phyloP scores from a whole-genome alignment of 2,329 filamentous ascomycete species.

The Colletotrichum melonis region DNA sequence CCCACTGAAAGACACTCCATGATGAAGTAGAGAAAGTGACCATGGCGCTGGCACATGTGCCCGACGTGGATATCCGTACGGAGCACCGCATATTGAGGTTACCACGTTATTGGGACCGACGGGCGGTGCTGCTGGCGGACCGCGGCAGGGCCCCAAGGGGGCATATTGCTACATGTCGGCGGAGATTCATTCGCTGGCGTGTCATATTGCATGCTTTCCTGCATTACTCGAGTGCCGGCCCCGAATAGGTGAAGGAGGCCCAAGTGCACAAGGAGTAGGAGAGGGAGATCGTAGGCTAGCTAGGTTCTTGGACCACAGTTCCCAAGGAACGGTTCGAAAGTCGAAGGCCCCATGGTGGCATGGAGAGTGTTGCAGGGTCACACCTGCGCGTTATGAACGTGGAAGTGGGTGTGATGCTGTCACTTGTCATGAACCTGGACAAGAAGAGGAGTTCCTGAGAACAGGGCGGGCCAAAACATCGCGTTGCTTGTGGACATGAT shows the following conservation, averaged over 20 bases:
- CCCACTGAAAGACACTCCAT: not conserved
- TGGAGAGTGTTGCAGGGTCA: not conserved
- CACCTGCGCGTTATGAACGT: not conserved
- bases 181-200: not conserved
- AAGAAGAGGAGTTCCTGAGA: slow-evolving; percentile 1
- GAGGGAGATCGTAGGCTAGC: slow-evolving; percentile 18
- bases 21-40: not conserved
- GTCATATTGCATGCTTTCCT: not conserved
- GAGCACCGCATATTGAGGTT: slow-evolving; percentile 10
- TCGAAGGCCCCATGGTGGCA: not conserved
- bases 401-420: slow-evolving; percentile 22
- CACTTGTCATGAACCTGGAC: slow-evolving; percentile 34
- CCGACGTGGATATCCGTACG: not conserved
- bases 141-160: not conserved
- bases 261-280: not conserved
- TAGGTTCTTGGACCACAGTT: slow-evolving; percentile 14
- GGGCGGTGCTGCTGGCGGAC: not conserved
- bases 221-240: slow-evolving; percentile 5
- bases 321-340: not conserved
- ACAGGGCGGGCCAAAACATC: slow-evolving; percentile 6
- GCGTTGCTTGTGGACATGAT: slow-evolving; percentile 17
- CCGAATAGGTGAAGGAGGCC: not conserved
- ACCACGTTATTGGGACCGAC: slow-evolving; percentile 18
- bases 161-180: not conserved
- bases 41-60: slow-evolving; percentile 2